Conservation (phyloP, 179 eudicot genomes). For the Spergularia azorica region DNA sequence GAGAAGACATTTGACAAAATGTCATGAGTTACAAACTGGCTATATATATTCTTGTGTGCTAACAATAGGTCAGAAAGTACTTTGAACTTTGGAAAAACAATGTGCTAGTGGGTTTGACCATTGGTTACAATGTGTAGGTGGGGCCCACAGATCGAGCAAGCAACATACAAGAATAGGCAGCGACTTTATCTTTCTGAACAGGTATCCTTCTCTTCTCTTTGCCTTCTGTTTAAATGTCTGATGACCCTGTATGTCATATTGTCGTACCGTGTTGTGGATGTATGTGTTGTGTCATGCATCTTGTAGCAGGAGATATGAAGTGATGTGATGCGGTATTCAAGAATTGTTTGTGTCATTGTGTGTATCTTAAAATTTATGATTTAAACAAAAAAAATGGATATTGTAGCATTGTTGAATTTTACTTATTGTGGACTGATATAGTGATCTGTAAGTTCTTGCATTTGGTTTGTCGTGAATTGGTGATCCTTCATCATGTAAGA, state of each 20-base stretch:
- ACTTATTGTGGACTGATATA: no score
- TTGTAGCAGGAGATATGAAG: background rate
- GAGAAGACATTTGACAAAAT: background rate
- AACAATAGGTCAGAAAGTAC: background rate
- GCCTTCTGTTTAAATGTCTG: background rate
- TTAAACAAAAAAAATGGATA: no score
- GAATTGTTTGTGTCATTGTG: no score
- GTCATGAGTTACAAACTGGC: background rate
- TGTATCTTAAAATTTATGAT: no score
- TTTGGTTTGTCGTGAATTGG: no score
- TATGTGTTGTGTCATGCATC: background rate
- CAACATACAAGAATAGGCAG: slow-evolving; percentile 88
- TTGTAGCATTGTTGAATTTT: no score
- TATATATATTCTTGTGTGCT: background rate
- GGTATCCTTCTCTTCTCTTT: slow-evolving; percentile 35
- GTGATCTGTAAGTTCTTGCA: no score
- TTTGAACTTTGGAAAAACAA: background rate
- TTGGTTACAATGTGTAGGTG: slow-evolving; percentile 48
- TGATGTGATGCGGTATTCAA: no score
- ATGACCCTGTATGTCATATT: background rate
- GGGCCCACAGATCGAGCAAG: slow-evolving; percentile 94
- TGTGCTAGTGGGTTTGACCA: background rate
- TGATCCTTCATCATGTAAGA: no score
- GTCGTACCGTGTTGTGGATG: background rate
- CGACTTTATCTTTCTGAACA: slow-evolving; percentile 98